Evolutionary conservation across 1,284 basidiomycete genomes (phyloP), one percentile per base, ranked within the genome.

Genomic region (Volvariella volvacea): DNA sequence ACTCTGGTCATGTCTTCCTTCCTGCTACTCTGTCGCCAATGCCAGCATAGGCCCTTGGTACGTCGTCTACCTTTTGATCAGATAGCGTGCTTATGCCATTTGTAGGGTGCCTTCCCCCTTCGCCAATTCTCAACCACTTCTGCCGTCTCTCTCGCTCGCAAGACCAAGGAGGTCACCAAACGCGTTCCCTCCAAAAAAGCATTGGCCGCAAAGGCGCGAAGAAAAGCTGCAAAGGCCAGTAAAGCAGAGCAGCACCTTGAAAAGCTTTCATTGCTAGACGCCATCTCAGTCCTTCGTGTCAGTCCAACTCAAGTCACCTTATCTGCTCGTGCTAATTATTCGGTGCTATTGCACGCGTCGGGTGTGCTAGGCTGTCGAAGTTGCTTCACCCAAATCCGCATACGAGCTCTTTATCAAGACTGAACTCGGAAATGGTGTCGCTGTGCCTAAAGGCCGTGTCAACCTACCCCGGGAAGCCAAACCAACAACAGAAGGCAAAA

Each of bases 361-460:
- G n/a, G n/a, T n/a, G n/a, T n/a, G n/a, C n/a, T n/a, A 92, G 88
- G 78, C 90, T 16, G 78, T 90, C 10, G 88, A 92, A 63, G 84
- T 91, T 44, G 74, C 81, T 19, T 76, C 74, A 45, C 84, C 89
- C 4, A 72, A 74, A 46, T 73, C 88, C 2, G 83, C 85, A 1
- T 92, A 86, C 58, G 88, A 92, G 51, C 67, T 96, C 21, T 81
- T 80, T 42, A 70, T 97, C 48, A 82, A 84, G 56, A 90, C 90
- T 0, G 80, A 81, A 48, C 76, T 88, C 65, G 74, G 75, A 46
- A 80, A 80, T 57, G 83, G 88, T 52, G 70, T 84, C 43, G 73
- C 83, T 28, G 77, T 92, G 17, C 84, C 93, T 6, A 88, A 89
- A 56, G 92, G 93, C 16, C 69, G 71, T 43, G 66, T 74, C 19